phyloP scores from a whole-genome alignment of 345 rosid genomes.

The Boechera retrofracta region DNA sequence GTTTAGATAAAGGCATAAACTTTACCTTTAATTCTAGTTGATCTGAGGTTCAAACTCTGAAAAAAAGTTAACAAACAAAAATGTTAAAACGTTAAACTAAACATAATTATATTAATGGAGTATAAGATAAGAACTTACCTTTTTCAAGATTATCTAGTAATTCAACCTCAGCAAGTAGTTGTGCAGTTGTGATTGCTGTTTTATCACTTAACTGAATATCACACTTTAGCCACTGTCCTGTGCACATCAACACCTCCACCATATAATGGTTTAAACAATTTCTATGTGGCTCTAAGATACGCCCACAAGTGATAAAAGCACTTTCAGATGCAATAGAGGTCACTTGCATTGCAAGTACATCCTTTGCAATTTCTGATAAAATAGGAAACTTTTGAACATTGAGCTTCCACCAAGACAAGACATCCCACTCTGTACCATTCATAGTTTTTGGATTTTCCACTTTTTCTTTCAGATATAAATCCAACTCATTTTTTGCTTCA shows the following conservation, averaged over 20 bases:
- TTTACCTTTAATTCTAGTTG: no score
- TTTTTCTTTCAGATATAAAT: no score
- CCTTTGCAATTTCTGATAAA: not conserved
- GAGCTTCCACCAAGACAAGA: not conserved
- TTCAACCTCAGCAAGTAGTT: not conserved
- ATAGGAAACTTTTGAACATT: no score
- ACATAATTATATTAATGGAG: no score
- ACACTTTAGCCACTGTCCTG: not conserved
- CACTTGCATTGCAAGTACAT: not conserved
- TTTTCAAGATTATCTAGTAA: not conserved
- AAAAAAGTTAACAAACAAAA: no score
- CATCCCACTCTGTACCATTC: not conserved
- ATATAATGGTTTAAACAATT: not conserved
- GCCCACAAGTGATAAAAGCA: not conserved
- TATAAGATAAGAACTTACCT: not conserved
- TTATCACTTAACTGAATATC: not conserved
- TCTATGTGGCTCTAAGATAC: not conserved
- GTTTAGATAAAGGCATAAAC: not conserved
- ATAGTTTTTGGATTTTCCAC: no score
- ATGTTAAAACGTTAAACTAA: no score
- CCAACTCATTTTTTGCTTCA: no score
- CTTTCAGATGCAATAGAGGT: not conserved
- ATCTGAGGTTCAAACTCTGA: no score
- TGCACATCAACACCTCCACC: not conserved
- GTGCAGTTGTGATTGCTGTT: no score